These are phyloP conservation scores for Raphanus sativus DNA, from an alignment of 345 rosid species.

Conservation along the genomic window DNA sequence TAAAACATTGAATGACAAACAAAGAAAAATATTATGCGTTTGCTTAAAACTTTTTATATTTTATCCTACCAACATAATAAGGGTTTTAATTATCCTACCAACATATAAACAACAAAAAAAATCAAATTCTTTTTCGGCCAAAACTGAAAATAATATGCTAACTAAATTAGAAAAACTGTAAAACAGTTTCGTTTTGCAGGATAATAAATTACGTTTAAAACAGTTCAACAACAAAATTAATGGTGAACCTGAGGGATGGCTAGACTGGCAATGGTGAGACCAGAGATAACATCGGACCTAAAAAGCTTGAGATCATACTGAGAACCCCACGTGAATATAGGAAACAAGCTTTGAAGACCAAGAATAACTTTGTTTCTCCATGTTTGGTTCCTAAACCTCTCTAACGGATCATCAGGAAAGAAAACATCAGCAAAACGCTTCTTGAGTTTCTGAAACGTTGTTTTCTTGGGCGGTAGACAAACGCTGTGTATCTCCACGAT, in stretches of 20 bases:
- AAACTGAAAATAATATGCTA: background rate
- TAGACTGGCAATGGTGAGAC: constrained; percentile 99
- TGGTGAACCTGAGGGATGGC: constrained; percentile 90
- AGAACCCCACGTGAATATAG: constrained; percentile 80
- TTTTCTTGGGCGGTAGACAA: constrained; percentile 64
- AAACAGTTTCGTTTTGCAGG: background rate
- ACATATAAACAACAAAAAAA: background rate
- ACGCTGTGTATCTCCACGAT: constrained; percentile 64
- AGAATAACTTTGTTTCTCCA: constrained; percentile 53
- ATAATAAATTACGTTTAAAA: background rate
- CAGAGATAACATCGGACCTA: constrained; percentile 86
- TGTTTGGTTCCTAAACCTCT: constrained; percentile 77
- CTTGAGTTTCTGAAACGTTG: constrained; percentile 65
- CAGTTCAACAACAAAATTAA: background rate
- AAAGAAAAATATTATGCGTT: background rate
- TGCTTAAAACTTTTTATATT: background rate
- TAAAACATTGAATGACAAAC: constrained; percentile 13
- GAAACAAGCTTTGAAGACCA: constrained; percentile 70
- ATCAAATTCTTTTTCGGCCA: background rate
- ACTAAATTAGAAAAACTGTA: background rate
- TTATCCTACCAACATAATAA: background rate
- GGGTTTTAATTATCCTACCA: background rate
- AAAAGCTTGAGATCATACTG: constrained; percentile 59
- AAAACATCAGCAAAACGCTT: constrained; percentile 66
- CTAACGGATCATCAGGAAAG: constrained; percentile 94